phyloP scores from a whole-genome alignment of 176 grass and related monocot species.

The Urochloa ruziziensis region DNA sequence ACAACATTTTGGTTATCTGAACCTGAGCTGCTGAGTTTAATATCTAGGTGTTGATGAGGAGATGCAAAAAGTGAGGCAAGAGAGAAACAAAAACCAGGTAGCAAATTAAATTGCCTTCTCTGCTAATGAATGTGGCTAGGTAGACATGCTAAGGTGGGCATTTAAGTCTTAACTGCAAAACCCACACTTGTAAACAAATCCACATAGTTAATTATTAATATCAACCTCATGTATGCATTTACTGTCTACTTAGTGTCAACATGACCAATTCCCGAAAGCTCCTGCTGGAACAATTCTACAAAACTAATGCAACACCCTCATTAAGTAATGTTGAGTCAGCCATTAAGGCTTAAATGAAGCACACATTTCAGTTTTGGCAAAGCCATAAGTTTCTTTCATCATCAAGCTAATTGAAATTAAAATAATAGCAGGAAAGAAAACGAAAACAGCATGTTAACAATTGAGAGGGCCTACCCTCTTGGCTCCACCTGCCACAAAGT shows the following conservation, averaged over 20 bases:
- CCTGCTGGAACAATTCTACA: background rate
- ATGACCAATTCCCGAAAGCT: background rate
- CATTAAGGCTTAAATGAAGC: background rate
- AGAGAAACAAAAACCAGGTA: background rate
- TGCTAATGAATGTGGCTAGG: background rate
- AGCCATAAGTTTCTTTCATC: background rate
- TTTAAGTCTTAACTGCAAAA: slow-evolving; percentile 3
- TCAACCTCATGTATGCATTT: background rate
- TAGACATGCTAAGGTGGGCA: background rate
- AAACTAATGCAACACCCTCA: background rate
- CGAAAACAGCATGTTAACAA: background rate
- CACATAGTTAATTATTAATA: background rate
- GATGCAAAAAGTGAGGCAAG: background rate
- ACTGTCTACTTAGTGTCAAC: background rate
- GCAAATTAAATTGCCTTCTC: background rate
- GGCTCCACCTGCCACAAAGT: slow-evolving; percentile 84
- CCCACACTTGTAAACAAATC: background rate
- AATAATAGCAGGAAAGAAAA: background rate
- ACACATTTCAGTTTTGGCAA: background rate
- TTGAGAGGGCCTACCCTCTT: slow-evolving; percentile 56
- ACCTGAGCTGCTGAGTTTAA: background rate
- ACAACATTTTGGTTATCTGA: background rate
- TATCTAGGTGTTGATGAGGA: background rate
- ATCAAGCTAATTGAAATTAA: background rate
- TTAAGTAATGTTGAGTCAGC: background rate